Base-by-base conservation (phyloP, 305 asterid species). In the Fraxinus velutina region DNA sequence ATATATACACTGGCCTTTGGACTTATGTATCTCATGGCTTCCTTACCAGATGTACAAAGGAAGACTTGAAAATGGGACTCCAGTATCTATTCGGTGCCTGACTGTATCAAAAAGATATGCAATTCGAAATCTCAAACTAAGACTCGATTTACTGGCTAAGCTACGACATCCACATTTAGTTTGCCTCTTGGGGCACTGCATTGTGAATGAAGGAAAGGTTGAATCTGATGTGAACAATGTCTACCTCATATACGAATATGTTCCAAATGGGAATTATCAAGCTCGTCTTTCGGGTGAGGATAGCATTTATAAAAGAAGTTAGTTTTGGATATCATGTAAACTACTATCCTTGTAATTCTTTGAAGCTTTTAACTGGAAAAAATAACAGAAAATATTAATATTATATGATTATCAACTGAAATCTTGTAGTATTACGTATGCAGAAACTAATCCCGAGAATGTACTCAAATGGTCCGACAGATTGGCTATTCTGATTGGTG, bases 141-240 rank as follows among this genome's bases (percentile, higher is more conserved):
- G 97, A 33, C 82, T 91, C 74, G 97, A 92, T 82, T 85, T 92
- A 74, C 83, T 92, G 83, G 81, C 94, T 72, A 92, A 91, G 89
- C 93, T 92, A 55, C 81, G 89, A 2, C 92, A 92, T 78, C 88
- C 94, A 71, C 90, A 91, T 87, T 83, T 92, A n/a, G 94, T 89
- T 50, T 86, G 94, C 88, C 88, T 92, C 81, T 84, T 92, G 87
- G 97, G 97, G 29, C 94, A 91, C 84, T 89, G 94, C 91, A 89
- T 92, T 1, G 88, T 84, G 73, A 84, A 37, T 34, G 92, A 85
- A 76, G 86, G 81, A 78, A 84, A 82, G 78, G 79, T 84, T 66
- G 89, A 85, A 17, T 64, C 84, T 29, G 90, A 88, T 47, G 85
- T 86, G 50, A 86, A 80, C 86, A 89, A 83, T 30, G 90, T 92